These are phyloP conservation scores for Berberis thunbergii DNA, from an alignment of 164 flowering plant species.

Conservation along the genomic window DNA sequence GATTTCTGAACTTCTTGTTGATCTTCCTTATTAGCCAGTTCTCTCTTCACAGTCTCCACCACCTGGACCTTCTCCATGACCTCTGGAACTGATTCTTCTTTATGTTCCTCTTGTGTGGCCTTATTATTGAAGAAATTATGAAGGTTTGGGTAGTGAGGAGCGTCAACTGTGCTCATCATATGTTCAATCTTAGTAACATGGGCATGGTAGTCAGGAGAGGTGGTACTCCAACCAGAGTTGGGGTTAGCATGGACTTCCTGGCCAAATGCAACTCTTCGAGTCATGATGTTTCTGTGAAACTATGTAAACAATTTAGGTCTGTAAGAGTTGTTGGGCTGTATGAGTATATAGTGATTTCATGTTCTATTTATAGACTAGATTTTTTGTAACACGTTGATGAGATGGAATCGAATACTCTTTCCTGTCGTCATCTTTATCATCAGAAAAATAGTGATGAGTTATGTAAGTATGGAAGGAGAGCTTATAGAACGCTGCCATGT, in stretches of 20 bases:
- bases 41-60: neutral
- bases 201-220: slow-evolving; percentile 5
- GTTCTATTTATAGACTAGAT: no score
- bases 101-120: neutral
- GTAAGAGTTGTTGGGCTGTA: no score
- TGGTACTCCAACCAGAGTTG: neutral
- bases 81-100: neutral
- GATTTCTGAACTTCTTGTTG: neutral
- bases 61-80: neutral
- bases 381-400: no score
- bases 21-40: neutral
- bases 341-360: no score
- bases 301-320: no score
- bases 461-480: no score
- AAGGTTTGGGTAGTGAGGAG: slow-evolving; percentile 16
- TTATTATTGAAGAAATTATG: slow-evolving; percentile 23
- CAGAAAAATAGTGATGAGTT: no score
- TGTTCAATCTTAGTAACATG: slow-evolving; percentile 7
- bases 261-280: neutral
- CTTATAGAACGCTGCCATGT: no score
- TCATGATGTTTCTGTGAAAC: neutral
- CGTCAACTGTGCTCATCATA: slow-evolving; percentile 7
- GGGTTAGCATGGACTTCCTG: neutral
- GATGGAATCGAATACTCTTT: no score
- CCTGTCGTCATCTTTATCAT: no score